A percentile compares a stretch with the other conserved stretches of the same genome.
Conservation (phyloP, 345 rosid genomes). For the Fremontodendron californicum region DNA sequence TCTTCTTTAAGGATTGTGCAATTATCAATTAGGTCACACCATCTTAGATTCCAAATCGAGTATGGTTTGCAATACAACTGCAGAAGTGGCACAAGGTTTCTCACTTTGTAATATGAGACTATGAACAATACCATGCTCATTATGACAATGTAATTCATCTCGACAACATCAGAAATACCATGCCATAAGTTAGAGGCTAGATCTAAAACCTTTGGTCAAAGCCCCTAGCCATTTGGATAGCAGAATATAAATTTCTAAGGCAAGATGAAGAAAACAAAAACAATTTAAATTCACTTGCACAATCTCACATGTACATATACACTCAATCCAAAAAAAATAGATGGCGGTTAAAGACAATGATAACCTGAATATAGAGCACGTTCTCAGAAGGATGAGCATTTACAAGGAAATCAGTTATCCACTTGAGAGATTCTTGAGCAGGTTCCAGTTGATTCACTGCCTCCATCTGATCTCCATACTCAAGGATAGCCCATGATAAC, state of each 20-base stretch:
- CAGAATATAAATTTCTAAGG: neutral
- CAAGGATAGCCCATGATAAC: slow-evolving; percentile 91
- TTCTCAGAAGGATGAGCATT: slow-evolving; percentile 66
- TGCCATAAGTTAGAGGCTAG: neutral
- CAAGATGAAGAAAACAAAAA: neutral
- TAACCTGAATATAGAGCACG: slow-evolving; percentile 80
- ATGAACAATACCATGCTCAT: neutral
- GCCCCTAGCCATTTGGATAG: neutral
- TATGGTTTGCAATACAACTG: neutral
- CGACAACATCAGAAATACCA: neutral
- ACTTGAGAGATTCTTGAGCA: slow-evolving; percentile 68
- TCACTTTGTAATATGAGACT: neutral
- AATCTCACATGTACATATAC: neutral
- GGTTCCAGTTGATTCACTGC: slow-evolving; percentile 55
- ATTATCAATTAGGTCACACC: neutral
- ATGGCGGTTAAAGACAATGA: neutral
- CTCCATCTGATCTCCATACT: slow-evolving; percentile 95
- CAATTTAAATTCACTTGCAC: neutral
- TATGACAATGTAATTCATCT: neutral
- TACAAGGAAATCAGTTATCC: slow-evolving; percentile 89
- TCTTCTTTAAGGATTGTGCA: neutral
- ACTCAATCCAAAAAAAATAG: neutral
- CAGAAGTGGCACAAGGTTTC: neutral
- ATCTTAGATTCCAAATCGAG: neutral
- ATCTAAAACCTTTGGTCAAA: neutral